phyloP scores from a whole-genome alignment of 2,329 filamentous ascomycete genomes.

The Metarhizium brunneum region DNA sequence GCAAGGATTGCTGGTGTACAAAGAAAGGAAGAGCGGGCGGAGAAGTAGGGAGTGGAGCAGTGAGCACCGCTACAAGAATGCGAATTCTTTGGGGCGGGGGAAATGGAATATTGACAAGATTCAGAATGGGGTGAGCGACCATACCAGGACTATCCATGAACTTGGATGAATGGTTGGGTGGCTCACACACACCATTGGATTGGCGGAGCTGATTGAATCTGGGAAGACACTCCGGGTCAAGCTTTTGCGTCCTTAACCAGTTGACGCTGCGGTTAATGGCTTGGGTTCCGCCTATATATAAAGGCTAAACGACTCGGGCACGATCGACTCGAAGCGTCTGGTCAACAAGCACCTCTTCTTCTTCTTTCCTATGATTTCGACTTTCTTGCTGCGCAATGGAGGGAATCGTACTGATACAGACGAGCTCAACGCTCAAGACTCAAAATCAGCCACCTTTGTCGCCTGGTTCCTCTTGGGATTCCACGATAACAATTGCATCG shows the following conservation, averaged over 20 bases:
- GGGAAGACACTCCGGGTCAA: too few species aligned
- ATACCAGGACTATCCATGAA: neutral
- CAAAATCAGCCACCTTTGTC: slow-evolving; percentile 2
- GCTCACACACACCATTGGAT: neutral
- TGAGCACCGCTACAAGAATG: neutral
- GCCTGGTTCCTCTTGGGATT: neutral
- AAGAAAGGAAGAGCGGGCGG: neutral
- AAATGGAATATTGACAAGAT: neutral
- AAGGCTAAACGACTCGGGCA: neutral
- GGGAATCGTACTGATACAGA: neutral
- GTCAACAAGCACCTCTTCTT: neutral
- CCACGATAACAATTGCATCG: neutral
- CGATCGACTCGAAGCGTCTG: neutral
- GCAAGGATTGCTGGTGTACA: neutral
- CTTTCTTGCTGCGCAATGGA: neutral
- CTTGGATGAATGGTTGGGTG: neutral
- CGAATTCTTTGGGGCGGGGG: too few species aligned
- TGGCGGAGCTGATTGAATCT: neutral
- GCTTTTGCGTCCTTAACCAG: too few species aligned
- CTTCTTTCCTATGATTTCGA: neutral
- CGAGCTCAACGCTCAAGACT: neutral
- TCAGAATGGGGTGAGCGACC: neutral
- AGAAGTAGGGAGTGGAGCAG: neutral
- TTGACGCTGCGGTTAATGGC: neutral
- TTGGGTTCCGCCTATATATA: neutral